Percentiles rank a stretch among this genome's conserved stretches.
phyloP scores from a whole-genome alignment of 1,284 basidiomycete species.

The Fomitopsis palustris region DNA sequence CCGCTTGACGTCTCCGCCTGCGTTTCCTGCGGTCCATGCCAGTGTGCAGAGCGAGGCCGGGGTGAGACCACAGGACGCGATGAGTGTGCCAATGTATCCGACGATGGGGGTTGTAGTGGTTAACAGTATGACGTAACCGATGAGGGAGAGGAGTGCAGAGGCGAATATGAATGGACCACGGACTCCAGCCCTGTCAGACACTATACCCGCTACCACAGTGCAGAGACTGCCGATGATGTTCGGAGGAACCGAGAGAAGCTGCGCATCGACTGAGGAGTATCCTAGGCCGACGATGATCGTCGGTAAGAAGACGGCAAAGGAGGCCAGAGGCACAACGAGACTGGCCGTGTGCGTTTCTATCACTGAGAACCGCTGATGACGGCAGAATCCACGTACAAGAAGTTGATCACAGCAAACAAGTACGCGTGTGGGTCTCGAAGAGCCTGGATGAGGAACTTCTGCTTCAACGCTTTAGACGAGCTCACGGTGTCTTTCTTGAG shows the following conservation, averaged over 20 bases:
- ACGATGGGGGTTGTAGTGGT: slow-evolving; percentile 44
- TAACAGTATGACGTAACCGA: slow-evolving; percentile 61
- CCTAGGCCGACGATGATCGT: slow-evolving; percentile 32
- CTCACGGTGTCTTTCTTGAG: slow-evolving; percentile 23
- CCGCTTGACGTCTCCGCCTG: slow-evolving; percentile 66
- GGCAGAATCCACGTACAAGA: slow-evolving; percentile 10
- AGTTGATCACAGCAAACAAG: slow-evolving; percentile 6
- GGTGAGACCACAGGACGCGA: slow-evolving; percentile 59
- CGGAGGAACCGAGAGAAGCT: slow-evolving; percentile 22
- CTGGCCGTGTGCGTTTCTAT: slow-evolving; percentile 42
- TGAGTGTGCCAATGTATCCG: slow-evolving; percentile 59
- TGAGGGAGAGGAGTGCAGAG: slow-evolving; percentile 46
- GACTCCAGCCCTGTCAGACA: slow-evolving; percentile 10
- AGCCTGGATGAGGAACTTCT: slow-evolving; percentile 22
- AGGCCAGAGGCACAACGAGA: slow-evolving; percentile 11
- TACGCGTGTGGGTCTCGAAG: slow-evolving; percentile 22
- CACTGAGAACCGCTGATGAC: slow-evolving; percentile 27
- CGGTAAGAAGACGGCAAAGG: slow-evolving; percentile 19
- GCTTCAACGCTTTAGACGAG: slow-evolving; percentile 17
- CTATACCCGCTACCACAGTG: slow-evolving; percentile 9
- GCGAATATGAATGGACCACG: slow-evolving; percentile 57
- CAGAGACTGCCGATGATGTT: slow-evolving; percentile 13
- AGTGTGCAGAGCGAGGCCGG: slow-evolving; percentile 56
- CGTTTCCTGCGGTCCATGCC: slow-evolving; percentile 65
- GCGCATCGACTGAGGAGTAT: slow-evolving; percentile 21